These are phyloP conservation scores for Nakazawaea peltata DNA, from an alignment of 805 yeast species.

Conservation along the genomic window DNA sequence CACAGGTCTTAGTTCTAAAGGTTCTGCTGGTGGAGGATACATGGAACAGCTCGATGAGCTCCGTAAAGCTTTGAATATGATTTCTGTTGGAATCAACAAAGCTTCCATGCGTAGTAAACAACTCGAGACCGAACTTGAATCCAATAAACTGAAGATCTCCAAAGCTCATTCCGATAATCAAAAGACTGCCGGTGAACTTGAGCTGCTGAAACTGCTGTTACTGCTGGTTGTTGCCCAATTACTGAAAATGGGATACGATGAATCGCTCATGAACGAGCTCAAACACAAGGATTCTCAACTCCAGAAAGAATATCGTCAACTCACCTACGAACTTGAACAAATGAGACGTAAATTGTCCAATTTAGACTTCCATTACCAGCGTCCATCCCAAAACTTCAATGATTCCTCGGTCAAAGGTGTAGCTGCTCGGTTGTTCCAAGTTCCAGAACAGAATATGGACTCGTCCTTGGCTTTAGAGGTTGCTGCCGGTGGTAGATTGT, in stretches of 20 bases:
- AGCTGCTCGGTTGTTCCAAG: slow-evolving; percentile 74
- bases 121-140: slow-evolving; percentile 39
- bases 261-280: slow-evolving; percentile 32
- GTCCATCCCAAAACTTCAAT: slow-evolving; percentile 56
- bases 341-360: slow-evolving; percentile 60
- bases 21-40: slow-evolving; percentile 72
- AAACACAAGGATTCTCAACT: slow-evolving; percentile 36
- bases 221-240: slow-evolving; percentile 33
- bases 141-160: slow-evolving; percentile 37
- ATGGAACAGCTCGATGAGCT: slow-evolving; percentile 59
- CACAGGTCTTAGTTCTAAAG: slow-evolving; percentile 85
- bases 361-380: slow-evolving; percentile 66
- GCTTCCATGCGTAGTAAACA: slow-evolving; percentile 51
- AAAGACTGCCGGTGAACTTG: slow-evolving; percentile 33
- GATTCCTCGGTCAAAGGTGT: slow-evolving; percentile 69
- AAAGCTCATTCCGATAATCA: slow-evolving; percentile 46
- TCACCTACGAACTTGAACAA: slow-evolving; percentile 40
- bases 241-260: slow-evolving; percentile 49
- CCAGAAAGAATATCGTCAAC: slow-evolving; percentile 32
- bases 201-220: slow-evolving; percentile 29
- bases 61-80: slow-evolving; percentile 44
- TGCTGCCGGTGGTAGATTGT: slow-evolving; percentile 88
- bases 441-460: slow-evolving; percentile 46
- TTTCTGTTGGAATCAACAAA: slow-evolving; percentile 50
- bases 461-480: slow-evolving; percentile 83